Conservation (phyloP, 2,329 filamentous ascomycete genomes). For the Talaromyces albobiverticillius region DNA sequence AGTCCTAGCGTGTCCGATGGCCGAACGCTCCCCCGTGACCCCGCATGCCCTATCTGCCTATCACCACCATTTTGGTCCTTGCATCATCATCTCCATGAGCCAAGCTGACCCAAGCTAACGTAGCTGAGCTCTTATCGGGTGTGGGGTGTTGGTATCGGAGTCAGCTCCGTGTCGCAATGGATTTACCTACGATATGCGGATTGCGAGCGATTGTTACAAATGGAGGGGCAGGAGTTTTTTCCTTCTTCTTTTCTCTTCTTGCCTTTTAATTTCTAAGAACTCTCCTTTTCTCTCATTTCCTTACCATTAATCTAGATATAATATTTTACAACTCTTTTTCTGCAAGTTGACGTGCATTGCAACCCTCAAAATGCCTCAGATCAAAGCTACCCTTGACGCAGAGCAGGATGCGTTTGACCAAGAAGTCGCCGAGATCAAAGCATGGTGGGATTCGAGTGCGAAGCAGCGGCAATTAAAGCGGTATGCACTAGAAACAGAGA, state of each 20-base stretch:
- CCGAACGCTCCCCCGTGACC: background rate
- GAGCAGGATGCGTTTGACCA: background rate
- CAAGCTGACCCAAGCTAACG: too few species aligned
- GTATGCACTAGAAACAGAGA: too few species aligned
- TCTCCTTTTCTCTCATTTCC: too few species aligned
- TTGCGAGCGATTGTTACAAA: background rate
- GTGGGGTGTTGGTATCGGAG: background rate
- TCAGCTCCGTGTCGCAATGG: background rate
- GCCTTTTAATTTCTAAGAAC: too few species aligned
- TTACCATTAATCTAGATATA: too few species aligned
- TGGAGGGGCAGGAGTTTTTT: background rate
- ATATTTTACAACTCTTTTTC: background rate
- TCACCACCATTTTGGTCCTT: too few species aligned
- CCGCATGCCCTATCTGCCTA: conserved; percentile 1
- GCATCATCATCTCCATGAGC: too few species aligned
- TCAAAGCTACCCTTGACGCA: background rate
- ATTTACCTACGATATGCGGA: too few species aligned
- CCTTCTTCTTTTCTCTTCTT: too few species aligned
- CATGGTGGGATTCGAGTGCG: conserved; percentile 1
- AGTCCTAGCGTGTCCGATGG: conserved; percentile 4
- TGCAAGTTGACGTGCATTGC: background rate
- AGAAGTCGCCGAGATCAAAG: background rate
- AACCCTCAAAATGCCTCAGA: background rate
- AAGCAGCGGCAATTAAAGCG: conserved; percentile 1
- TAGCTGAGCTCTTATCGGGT: background rate